These are phyloP conservation scores for Paramecium octaurelia DNA, from an alignment of 73 alveolate species.

Conservation along the genomic window DNA sequence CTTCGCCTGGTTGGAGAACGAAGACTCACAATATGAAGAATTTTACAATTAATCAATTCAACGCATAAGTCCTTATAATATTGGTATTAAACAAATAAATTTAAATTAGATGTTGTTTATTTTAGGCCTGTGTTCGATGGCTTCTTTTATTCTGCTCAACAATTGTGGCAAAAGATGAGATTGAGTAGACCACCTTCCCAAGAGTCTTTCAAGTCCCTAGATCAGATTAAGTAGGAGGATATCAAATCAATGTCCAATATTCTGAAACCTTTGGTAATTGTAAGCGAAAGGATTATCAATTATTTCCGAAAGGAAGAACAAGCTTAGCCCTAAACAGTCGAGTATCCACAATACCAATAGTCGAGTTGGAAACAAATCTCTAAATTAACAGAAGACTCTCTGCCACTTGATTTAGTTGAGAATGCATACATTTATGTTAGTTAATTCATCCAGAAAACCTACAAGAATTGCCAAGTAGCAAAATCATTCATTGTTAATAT, in stretches of 20 bases:
- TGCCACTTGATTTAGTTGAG: constrained; percentile 20
- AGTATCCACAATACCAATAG: neutral
- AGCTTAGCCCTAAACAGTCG: neutral
- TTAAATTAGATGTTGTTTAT: neutral
- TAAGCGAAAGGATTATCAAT: neutral
- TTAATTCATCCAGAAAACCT: neutral
- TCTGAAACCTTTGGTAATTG: constrained; percentile 4
- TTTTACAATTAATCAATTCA: neutral
- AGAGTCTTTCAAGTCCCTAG: neutral
- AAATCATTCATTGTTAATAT: constrained; percentile 35
- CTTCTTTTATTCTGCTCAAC: neutral
- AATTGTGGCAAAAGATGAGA: constrained; percentile 25
- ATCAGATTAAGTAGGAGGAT: neutral
- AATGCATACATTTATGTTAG: constrained; percentile 16
- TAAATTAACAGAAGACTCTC: neutral
- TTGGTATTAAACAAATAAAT: neutral
- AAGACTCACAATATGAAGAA: neutral
- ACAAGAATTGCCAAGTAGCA: constrained; percentile 11
- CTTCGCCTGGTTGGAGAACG: constrained; percentile 36
- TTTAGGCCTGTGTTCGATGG: constrained; percentile 44
- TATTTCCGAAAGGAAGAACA: neutral
- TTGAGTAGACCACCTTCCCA: constrained; percentile 27
- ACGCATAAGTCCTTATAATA: neutral
- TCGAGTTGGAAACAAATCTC: neutral
- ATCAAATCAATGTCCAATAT: neutral